These are phyloP conservation scores for Kwoniella shandongensis DNA, from an alignment of 768 basidiomycete genomes.

Conservation along the genomic window DNA sequence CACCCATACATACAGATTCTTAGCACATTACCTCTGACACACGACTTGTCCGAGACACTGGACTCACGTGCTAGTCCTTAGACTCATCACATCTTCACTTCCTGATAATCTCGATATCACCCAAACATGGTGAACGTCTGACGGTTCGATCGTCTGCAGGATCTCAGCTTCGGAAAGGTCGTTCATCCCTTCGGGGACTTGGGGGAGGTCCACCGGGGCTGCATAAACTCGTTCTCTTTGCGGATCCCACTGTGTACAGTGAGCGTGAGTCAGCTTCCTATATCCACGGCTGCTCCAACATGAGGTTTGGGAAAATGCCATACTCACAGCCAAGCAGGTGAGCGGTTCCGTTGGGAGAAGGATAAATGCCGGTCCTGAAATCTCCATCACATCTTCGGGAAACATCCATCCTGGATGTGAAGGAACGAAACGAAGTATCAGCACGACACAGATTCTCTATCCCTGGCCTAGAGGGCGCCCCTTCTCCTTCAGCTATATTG, in stretches of 20 bases:
- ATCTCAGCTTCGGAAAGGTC: constrained; percentile 47
- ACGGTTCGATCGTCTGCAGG: constrained; percentile 46
- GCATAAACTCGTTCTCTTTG: constrained; percentile 49
- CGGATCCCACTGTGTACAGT: constrained; percentile 41
- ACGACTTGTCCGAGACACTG: not conserved
- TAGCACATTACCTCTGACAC: not conserved
- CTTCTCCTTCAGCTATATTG: too few relatives aligned
- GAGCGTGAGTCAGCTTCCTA: not conserved
- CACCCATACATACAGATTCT: too few relatives aligned
- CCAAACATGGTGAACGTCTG: constrained; percentile 52
- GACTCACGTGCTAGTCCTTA: constrained; percentile 48
- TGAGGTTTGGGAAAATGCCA: too few relatives aligned
- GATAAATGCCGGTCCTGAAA: constrained; percentile 49
- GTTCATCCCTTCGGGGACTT: constrained; percentile 45
- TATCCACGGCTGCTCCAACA: too few relatives aligned
- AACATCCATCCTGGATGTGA: constrained; percentile 47
- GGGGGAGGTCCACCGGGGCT: constrained; percentile 47
- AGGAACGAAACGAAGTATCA: not conserved
- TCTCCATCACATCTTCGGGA: constrained; percentile 44
- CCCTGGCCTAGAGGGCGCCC: too few relatives aligned
- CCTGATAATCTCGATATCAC: constrained; percentile 49
- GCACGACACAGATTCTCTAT: too few relatives aligned
- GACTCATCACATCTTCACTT: constrained; percentile 47
- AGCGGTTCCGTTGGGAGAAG: constrained; percentile 47
- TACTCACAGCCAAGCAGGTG: constrained; percentile 51